These are phyloP conservation scores for Fusarium sp. DNA, from an alignment of 2,329 filamentous ascomycete genomes.

Conservation along the genomic window DNA sequence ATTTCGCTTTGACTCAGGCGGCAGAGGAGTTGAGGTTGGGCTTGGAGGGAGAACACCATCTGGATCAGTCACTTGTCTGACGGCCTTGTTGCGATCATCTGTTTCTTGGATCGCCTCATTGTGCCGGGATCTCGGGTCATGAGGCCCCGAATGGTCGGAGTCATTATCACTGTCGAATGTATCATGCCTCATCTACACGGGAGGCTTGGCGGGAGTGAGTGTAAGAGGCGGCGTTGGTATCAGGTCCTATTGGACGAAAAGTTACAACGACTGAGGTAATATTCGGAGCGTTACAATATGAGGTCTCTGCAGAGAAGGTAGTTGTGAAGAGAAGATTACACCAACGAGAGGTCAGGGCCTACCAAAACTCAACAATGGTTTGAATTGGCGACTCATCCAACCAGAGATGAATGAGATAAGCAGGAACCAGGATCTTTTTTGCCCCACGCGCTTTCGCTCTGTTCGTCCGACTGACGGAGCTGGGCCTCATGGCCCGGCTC, in stretches of 20 bases:
- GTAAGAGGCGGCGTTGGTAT: too few species aligned
- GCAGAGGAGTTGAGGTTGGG: slow-evolving; percentile 5
- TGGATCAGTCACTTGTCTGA: slow-evolving; percentile 1
- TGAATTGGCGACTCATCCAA: not conserved
- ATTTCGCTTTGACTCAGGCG: slow-evolving; percentile 18
- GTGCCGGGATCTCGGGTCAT: slow-evolving; percentile 9
- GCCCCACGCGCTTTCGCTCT: not conserved
- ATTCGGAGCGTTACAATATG: not conserved
- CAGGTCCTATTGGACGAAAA: not conserved
- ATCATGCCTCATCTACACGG: slow-evolving; percentile 44
- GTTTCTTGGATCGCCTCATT: not conserved
- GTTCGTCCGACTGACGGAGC: slow-evolving; percentile 1
- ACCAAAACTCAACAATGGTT: not conserved
- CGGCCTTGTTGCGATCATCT: not conserved
- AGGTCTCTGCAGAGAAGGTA: not conserved
- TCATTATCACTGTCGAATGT: slow-evolving; percentile 34
- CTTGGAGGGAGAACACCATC: not conserved
- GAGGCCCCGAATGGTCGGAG: slow-evolving; percentile 22
- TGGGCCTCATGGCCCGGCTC: slow-evolving; percentile 15
- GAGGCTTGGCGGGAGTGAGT: not conserved
- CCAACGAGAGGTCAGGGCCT: not conserved
- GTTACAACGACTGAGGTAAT: not conserved
- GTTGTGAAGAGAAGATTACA: not conserved
- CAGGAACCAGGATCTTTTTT: not conserved
- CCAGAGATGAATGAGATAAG: slow-evolving; percentile 28